A percentile compares a stretch with the other conserved stretches of the same genome.
phyloP scores from a whole-genome alignment of 225 moss, liverwort and hornwort genomes.

The Pleurozium schreberi region DNA sequence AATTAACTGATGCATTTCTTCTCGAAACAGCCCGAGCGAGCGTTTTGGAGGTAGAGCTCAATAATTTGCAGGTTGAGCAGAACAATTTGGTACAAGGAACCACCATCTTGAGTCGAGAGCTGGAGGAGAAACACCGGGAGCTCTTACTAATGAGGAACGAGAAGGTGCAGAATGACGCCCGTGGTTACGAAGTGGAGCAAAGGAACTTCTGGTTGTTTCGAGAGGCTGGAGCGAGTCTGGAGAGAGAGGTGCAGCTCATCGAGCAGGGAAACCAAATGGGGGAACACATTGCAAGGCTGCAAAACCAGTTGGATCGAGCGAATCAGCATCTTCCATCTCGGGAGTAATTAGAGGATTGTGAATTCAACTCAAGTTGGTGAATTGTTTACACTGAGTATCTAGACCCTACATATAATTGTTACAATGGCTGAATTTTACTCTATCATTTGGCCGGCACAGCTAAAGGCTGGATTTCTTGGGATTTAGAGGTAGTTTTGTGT shows the following conservation, averaged over 20 bases:
- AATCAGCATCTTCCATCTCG: background rate
- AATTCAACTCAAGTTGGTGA: background rate
- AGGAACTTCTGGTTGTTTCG: background rate
- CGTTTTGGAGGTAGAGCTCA: background rate
- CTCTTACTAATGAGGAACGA: background rate
- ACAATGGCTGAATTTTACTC: too few relatives aligned
- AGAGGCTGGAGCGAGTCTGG: background rate
- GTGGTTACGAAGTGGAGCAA: background rate
- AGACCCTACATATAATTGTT: background rate
- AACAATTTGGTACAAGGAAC: background rate
- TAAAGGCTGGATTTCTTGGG: too few relatives aligned
- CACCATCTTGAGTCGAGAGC: background rate
- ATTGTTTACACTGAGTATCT: too few relatives aligned
- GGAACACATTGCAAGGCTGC: background rate
- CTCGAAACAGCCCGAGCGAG: background rate
- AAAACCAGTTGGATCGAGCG: background rate
- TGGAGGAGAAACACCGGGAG: background rate
- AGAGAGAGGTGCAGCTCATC: background rate
- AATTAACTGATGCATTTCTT: background rate
- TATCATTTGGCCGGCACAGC: too few relatives aligned
- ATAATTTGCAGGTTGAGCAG: background rate
- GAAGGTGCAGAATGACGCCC: too few relatives aligned
- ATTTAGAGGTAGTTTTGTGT: too few relatives aligned
- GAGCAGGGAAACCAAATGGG: background rate
- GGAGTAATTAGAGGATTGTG: background rate